Base-by-base conservation (phyloP, 805 yeast genomes). In the Candida verbasci region DNA sequence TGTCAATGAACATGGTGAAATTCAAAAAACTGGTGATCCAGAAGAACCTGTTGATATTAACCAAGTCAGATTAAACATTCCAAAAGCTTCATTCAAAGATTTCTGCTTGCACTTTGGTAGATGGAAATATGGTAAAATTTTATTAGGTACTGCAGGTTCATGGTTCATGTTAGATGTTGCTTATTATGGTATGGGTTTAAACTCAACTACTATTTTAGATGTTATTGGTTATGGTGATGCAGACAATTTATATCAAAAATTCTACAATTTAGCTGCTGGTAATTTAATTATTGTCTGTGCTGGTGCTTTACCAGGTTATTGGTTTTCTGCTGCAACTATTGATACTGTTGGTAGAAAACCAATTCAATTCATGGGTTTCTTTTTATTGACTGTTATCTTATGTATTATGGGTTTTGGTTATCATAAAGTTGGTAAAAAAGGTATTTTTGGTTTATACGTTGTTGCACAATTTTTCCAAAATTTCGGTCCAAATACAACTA, bases 121-220 rank as follows among this genome's bases (percentile, higher is more conserved):
- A 71, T 87, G 96, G 96, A 86, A 73, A 65, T 81, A 87, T 64
- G 79, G 82, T 66, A 86, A 83, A 68, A 77, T 87, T 45, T 70
- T 87, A 48, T 49, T 86, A 38, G 96, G 95, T 64, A 85, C 96
- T 51, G 94, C 95, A 46, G 86, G 85, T 62, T 79, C 88, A 18
- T 87, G 96, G 96, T 86, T 86, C 68, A 70, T 78, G 70, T 72
- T 87, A 62, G 96, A 87, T 71, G 82, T 87, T 61, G 95, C 95
- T 31, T 86, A 74, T 69, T 87, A 87, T 56, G 96, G 96, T 66
- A 72, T 87, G 56, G 82, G 86, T 63, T 75, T 87, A 55, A 87
- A 87, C 72, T 68, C 89, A 55, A 81, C 95, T 26, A 66, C 74
- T 41, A 87, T 87, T 51, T 76, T 87, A 61, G 72, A 78, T 53